Evolutionary conservation across 331 rosid genomes (phyloP), one percentile per base, ranked within the genome.

Genomic region (Pyracantha coccinea): DNA sequence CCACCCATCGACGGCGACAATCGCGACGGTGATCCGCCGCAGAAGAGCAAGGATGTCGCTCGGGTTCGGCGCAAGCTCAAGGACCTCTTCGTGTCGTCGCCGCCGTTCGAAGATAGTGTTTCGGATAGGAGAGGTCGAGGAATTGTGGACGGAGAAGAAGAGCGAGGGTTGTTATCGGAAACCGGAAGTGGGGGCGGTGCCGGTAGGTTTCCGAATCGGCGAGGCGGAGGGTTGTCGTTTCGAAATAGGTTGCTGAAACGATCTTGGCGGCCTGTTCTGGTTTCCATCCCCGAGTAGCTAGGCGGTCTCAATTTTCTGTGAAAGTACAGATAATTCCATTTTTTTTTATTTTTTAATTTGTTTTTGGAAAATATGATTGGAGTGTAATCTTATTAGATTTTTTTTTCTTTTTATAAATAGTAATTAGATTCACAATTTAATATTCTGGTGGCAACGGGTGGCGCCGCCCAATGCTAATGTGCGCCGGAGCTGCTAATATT

Each of bases 181-280:
- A 61, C 66, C 9, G 71, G 79, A 2, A 61, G 64, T 61, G 69
- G 77, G 55, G 61, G 57, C 6, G 74, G 78, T 11, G 68, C 69
- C 60, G 71, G 78, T 23, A 67, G 77, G 2, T 64, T 84, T 8
- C 58, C 71, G 11, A 73, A 69, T 14, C 89, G 88, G 16, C 90
- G 88, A 54, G 82, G 85, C 4, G 79, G 76, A 41, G 41, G 72
- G 31, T 52, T 78, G 15, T 65, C 89, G 74, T 83, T 92, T 47
- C 88, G 96, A 45, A 83, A 76, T 50, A 80, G 97, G 69, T 80
- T 92, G 31, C 86, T 90, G 71, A 86, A 89, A 80, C 79, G 96
- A 75, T 89, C 89, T 72, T 92, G 97, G 96, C 90, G 93, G 61
- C 97, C 96, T 7, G 85, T 90, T 65, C 93, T 92, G 41, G 89